Base-by-base conservation (phyloP, 768 basidiomycete species). In the Auricularia sp. region DNA sequence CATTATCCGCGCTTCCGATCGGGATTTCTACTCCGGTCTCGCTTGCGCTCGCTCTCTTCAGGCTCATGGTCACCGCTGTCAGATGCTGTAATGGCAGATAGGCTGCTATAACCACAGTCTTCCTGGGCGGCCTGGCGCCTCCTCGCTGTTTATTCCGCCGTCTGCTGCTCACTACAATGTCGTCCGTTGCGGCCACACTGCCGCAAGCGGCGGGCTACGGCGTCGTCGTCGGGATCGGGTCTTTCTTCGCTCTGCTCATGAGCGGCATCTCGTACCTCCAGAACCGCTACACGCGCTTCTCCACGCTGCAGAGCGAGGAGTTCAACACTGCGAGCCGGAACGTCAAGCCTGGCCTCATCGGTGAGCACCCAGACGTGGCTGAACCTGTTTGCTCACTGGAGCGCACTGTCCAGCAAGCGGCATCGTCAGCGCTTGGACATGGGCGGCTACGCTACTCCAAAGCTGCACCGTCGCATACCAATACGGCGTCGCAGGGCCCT, bases 401-500 rank as follows among this genome's bases (percentile, higher is more conserved):
- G 24, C 13, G 21, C 45, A 29, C 29, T 29, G 42, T 24, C 6
- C 24, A 33, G 62, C 44, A 13, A 51, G 47, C 21, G 47, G 47
- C 21, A 51, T 51, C 47, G 81, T 82, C 7, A 81, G 81, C 64
- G 82, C 82, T 0, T 82, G 81, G 82, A 84, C 82, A 13, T 83
- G 82, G 82, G 82, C 81, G 61, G 82, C 82, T 0, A 83, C 82
- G 0, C 75, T 83, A 16, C 74, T 83, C n/a, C 81, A 82, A 65
- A 82, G 82, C 0, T 80, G 80, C 63, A 82, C 82, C 0, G 81
- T 79, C 0, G 81, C 81, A 3, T 82, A 83, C 67, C 16, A 5
- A 6, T 51, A 51, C 21, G 47, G 47, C 47, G 10, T 51, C 11
- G 8, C 36, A 1, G 69, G 24, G 3, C 24, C 10, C 29, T 54